Evolutionary conservation across 1,284 basidiomycete genomes (phyloP), one percentile per base, ranked within the genome.

Genomic region (Porodaedalea pini): DNA sequence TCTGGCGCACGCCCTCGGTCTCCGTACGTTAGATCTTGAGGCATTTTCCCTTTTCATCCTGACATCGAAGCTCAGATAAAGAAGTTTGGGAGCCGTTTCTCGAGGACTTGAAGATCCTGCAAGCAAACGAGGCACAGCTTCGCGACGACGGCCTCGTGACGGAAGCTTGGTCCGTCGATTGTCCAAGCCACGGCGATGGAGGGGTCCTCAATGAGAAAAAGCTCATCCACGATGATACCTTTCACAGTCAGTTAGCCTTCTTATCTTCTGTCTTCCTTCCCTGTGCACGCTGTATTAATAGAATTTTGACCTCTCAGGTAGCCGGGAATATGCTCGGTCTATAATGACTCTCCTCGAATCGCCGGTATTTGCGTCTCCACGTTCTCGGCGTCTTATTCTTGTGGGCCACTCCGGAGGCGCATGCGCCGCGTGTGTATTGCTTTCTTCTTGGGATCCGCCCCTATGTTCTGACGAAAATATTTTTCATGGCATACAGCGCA

Each of bases 21-120:
- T 55, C 7, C 53, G 53, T 55, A 34, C 19, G 53, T 47, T 10
- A 11, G 5, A 7, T n/a, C 15, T 1, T 45, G 15, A 51, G 11
- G 13, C 17, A 27, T 29, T 34, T 27, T 15, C 25, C 25, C n/a
- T 34, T 29, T 21, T 48, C 15, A 19, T 15, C 25, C 15, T 17
- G 15, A 41, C 4, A n/a, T 17, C 36, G 3, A 19, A 41, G 21
- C 11, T 13, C 36, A 57, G 56, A 61, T 39, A 61, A 61, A 39
- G 62, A 63, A 37, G 52, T 59, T 40, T 63, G 62, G 62, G 60
- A 63, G 47, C 62, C 62, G 10, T 59, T 58, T 15, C 50, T 63
- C 29, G 37, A 57, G 19, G 57, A 58, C 34, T 29, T 63, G 29
- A 47, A 49, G 39, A 11, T 47, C 37, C 5, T 53, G 17, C 44